These are phyloP conservation scores for Suhomyces atakaporum DNA, from an alignment of 1,139 yeast genomes.

Conservation along the genomic window DNA sequence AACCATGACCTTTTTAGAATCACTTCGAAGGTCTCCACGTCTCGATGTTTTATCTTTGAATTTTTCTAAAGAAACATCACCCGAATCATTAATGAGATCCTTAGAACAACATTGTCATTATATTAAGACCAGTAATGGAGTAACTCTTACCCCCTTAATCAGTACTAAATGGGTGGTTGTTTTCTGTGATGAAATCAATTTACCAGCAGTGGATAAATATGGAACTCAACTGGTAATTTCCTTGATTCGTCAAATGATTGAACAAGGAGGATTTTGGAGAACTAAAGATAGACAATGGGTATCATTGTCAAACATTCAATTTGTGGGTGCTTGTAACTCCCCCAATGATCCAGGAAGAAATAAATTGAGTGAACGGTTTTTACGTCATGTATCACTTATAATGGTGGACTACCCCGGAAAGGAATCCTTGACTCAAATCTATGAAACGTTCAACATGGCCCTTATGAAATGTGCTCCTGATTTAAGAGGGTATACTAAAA, in stretches of 20 bases:
- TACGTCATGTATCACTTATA: slow-evolving; percentile 66
- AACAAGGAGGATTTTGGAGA: slow-evolving; percentile 79
- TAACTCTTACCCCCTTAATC: slow-evolving; percentile 57
- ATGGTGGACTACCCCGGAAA: slow-evolving; percentile 81
- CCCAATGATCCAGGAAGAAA: slow-evolving; percentile 80
- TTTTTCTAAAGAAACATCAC: slow-evolving; percentile 81
- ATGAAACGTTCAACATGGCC: slow-evolving; percentile 58
- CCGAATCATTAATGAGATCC: slow-evolving; percentile 60
- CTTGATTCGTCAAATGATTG: slow-evolving; percentile 74
- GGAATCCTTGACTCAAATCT: slow-evolving; percentile 68
- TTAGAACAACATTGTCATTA: slow-evolving; percentile 76
- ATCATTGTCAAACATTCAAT: slow-evolving; percentile 60
- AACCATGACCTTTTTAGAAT: slow-evolving; percentile 83
- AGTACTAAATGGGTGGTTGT: slow-evolving; percentile 75
- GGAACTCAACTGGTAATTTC: slow-evolving; percentile 79
- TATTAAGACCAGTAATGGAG: slow-evolving; percentile 52
- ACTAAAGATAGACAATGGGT: slow-evolving; percentile 66
- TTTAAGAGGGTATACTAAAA: slow-evolving; percentile 52
- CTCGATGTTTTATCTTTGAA: slow-evolving; percentile 70
- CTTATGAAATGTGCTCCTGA: slow-evolving; percentile 65
- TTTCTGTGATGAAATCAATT: slow-evolving; percentile 90
- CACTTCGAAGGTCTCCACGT: slow-evolving; percentile 58
- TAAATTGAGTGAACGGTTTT: slow-evolving; percentile 58
- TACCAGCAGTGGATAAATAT: slow-evolving; percentile 73
- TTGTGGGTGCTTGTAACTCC: slow-evolving; percentile 96